Evolutionary conservation across 139 green algal species (phyloP).

Genomic region (Nannochloris sp.): DNA sequence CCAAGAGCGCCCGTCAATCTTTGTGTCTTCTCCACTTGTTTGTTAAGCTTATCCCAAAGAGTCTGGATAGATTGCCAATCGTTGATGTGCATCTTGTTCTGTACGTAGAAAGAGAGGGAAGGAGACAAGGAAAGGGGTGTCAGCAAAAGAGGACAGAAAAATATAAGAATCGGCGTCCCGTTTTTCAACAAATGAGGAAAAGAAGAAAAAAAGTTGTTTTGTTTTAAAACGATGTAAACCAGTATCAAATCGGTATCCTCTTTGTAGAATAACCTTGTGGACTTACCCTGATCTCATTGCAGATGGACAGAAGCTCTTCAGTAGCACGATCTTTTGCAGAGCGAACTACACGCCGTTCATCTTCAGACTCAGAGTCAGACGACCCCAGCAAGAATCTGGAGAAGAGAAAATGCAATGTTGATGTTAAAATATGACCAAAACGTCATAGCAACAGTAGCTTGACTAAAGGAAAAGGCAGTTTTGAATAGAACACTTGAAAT

Average conservation of each 20-base stretch:
- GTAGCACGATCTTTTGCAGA: conserved; percentile 80
- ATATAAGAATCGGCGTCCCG: no score
- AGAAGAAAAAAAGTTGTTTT: no score
- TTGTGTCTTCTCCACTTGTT: conserved; percentile 87
- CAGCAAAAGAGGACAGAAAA: no score
- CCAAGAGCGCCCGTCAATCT: conserved; percentile 37
- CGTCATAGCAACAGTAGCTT: not conserved
- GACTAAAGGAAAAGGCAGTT: not conserved
- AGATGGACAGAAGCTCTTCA: conserved; percentile 70
- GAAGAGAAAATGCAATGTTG: not conserved
- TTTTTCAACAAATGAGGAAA: no score
- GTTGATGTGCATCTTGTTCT: conserved; percentile 98
- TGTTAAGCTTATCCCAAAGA: conserved; percentile 96
- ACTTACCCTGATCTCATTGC: conserved; percentile 79
- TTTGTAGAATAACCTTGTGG: not conserved
- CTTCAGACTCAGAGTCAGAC: conserved; percentile 68
- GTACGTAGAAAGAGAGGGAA: not conserved
- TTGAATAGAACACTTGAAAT: not conserved
- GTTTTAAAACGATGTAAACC: no score
- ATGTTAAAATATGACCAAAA: not conserved
- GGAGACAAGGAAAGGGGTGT: not conserved
- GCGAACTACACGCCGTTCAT: conserved; percentile 72
- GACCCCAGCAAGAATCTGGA: conserved; percentile 65
- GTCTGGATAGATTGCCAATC: conserved; percentile 91
- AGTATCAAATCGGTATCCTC: not conserved